These are phyloP conservation scores for Aspergillus wentii DNA, from an alignment of 495 filamentous ascomycete genomes.

Conservation along the genomic window DNA sequence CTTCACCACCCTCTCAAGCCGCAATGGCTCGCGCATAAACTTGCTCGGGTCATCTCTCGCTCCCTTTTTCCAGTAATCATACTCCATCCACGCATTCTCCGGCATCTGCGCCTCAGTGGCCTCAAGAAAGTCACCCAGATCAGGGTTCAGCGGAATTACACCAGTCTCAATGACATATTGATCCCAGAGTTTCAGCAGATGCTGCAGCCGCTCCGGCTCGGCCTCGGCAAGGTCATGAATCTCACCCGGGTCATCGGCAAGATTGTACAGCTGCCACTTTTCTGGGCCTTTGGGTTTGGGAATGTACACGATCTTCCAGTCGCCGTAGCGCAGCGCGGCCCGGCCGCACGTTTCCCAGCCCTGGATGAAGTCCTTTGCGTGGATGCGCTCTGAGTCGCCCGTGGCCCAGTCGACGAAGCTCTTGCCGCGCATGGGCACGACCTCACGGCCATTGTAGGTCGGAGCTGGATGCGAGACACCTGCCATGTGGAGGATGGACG, in stretches of 20 bases:
- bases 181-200: conserved; percentile 49
- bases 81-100: conserved; percentile 66
- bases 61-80: conserved; percentile 62
- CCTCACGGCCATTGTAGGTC: conserved; percentile 49
- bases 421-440: conserved; percentile 56
- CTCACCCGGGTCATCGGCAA: conserved; percentile 42
- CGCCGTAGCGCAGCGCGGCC: conserved; percentile 38
- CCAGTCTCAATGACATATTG: conserved; percentile 59
- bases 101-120: conserved; percentile 63
- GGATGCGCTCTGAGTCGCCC: conserved; percentile 30
- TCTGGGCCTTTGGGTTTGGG: conserved; percentile 45
- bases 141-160: conserved; percentile 42
- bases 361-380: conserved; percentile 42
- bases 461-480: conserved; percentile 55
- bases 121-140: conserved; percentile 42
- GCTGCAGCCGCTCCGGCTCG: conserved; percentile 51
- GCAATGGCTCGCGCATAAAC: conserved; percentile 47
- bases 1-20: conserved; percentile 48
- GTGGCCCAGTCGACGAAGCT: conserved; percentile 39
- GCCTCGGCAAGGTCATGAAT: conserved; percentile 53
- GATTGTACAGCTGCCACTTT: conserved; percentile 45
- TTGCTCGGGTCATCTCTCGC: conserved; percentile 51
- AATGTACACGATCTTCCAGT: conserved; percentile 48
- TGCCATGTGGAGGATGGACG: conserved; percentile 57
- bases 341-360: conserved; percentile 46